These are phyloP conservation scores for Phytophthora europaea DNA, from an alignment of 352 stramenopile genomes.

Conservation along the genomic window DNA sequence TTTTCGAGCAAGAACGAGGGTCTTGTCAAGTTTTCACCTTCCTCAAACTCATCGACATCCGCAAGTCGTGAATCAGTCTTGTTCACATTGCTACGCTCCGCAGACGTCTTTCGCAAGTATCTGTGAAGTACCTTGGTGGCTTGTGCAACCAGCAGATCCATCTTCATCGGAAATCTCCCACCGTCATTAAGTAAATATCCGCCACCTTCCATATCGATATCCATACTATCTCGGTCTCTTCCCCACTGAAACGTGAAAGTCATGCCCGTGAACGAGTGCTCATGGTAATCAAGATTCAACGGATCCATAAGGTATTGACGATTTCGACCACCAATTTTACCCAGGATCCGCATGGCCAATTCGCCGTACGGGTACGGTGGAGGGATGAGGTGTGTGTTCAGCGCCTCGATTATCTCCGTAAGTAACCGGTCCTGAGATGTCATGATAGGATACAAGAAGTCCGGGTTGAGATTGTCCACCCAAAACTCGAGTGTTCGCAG, in stretches of 20 bases:
- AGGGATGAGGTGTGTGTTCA: conserved; percentile 96
- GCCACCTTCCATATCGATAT: conserved; percentile 34
- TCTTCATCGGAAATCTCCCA: conserved; percentile 55
- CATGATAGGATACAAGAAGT: conserved; percentile 97
- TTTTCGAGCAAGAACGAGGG: conserved; percentile 80
- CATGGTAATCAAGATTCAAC: conserved; percentile 67
- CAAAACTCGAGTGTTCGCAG: conserved; percentile 98
- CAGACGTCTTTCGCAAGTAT: conserved; percentile 63
- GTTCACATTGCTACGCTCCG: conserved; percentile 62
- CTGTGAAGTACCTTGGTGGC: conserved; percentile 63
- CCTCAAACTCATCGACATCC: conserved; percentile 77
- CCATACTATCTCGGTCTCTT: conserved; percentile 29
- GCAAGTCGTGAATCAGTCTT: conserved; percentile 72
- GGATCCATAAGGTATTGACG: conserved; percentile 91
- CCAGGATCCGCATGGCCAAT: conserved; percentile 96
- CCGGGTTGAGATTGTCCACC: conserved; percentile 98
- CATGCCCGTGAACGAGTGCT: conserved; percentile 56
- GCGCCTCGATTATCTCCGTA: conserved; percentile 96
- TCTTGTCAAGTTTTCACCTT: conserved; percentile 46
- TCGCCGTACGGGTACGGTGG: conserved; percentile 98
- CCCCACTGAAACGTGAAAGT: conserved; percentile 68
- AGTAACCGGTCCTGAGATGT: conserved; percentile 90
- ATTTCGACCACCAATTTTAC: conserved; percentile 97
- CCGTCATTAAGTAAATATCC: neutral
- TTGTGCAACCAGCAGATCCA: conserved; percentile 64